These are phyloP conservation scores for Hagleromyces aurorensis DNA, from an alignment of 805 yeast genomes.

Conservation along the genomic window DNA sequence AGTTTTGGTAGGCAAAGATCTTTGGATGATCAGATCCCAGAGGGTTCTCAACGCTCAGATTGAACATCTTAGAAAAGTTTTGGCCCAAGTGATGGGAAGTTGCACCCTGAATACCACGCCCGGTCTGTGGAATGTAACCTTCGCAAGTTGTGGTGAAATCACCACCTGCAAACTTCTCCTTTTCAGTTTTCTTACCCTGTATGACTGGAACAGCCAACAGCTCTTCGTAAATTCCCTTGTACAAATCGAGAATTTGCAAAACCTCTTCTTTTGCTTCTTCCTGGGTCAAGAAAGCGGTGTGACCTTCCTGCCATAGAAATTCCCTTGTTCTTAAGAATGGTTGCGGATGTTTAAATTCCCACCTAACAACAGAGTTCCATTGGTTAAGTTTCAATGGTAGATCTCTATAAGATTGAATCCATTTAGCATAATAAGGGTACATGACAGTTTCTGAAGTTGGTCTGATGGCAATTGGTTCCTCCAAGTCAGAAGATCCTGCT, in stretches of 20 bases:
- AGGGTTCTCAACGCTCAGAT: slow-evolving; percentile 92
- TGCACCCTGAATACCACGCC: slow-evolving; percentile 99
- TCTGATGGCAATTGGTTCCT: slow-evolving; percentile 97
- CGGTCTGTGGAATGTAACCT: slow-evolving; percentile 96
- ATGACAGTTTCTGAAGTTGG: slow-evolving; percentile 99
- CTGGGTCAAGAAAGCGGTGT: slow-evolving; percentile 86
- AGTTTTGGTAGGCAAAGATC: slow-evolving; percentile 87
- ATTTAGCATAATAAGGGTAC: slow-evolving; percentile 98
- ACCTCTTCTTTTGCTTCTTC: slow-evolving; percentile 83
- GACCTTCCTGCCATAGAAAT: slow-evolving; percentile 99
- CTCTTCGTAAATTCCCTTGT: slow-evolving; percentile 79
- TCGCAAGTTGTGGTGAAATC: slow-evolving; percentile 91
- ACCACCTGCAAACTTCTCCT: slow-evolving; percentile 98
- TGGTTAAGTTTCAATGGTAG: slow-evolving; percentile 93
- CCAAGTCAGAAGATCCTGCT: slow-evolving; percentile 91
- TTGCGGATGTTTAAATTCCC: slow-evolving; percentile 99
- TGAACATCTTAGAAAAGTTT: slow-evolving; percentile 97
- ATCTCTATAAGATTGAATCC: slow-evolving; percentile 98
- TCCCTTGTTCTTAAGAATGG: slow-evolving; percentile 98
- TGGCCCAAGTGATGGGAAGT: slow-evolving; percentile 97
- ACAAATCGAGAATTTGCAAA: slow-evolving; percentile 73
- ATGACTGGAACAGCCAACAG: slow-evolving; percentile 95
- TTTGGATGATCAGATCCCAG: slow-evolving; percentile 82
- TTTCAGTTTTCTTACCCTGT: slow-evolving; percentile 91
- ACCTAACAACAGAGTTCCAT: slow-evolving; percentile 99